Base-by-base conservation (phyloP, 768 basidiomycete species). In the Chlorophyllum brunneum region DNA sequence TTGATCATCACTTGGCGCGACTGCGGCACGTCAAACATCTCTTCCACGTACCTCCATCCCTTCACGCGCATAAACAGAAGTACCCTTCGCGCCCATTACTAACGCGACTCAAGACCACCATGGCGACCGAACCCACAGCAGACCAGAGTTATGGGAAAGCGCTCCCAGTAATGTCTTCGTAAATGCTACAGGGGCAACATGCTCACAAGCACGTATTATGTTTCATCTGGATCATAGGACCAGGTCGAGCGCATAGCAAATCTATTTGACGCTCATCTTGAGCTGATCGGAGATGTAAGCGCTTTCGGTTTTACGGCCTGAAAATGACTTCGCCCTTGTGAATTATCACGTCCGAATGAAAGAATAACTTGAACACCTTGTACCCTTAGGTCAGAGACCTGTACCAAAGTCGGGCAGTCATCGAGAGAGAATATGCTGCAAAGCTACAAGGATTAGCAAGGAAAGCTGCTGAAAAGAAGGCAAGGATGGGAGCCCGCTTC, bases 351-450 rank as follows among this genome's bases (percentile, higher is more conserved):
- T 34, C 33, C 4, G 10, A 34, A 34, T 34, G 4, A 31, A 31
- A 31, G 15, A 36, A 43, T 26, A 37, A 31, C 30, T 31, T 16
- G 15, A 24, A 5, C 10, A 43, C 49, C 20, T 54, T 16, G 30
- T 20, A 30, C 11, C 8, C 29, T 2, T 58, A 92, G 90, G 78
- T 88, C 48, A 81, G 86, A 52, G 88, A 92, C 39, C 59, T 92
- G 44, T 85, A 88, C 61, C 71, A 73, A 37, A 85, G 85, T 45
- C 78, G 84, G 39, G 81, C 71, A 8, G 76, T 72, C 5, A 70
- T 92, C 9, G 91, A 93, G 65, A 81, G 85, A 46, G 90, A 93
- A 63, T 92, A 90, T 63, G 86, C 88, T 0, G 63, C 67, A 22
- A 91, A 87, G 63, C 72, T 93, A 8, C 83, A 85, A 61, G 65